These are phyloP conservation scores for Leishmania lainsoni DNA, from an alignment of 208 protist genomes.

Conservation along the genomic window DNA sequence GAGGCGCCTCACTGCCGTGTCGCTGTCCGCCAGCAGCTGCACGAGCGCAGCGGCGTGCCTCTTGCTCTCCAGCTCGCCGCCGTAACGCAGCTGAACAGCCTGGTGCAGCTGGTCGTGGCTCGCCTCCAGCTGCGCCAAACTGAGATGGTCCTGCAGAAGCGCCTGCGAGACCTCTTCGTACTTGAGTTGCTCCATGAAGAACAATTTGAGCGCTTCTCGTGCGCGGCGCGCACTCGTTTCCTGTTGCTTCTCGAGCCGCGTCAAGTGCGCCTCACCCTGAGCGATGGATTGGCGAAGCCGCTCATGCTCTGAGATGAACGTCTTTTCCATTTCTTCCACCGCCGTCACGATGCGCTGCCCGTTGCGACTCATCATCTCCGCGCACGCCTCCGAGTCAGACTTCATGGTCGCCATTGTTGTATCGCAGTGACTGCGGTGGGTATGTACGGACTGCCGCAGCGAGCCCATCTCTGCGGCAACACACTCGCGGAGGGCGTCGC, in stretches of 20 bases:
- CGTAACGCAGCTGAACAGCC: constrained; percentile 37
- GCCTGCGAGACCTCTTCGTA: constrained; percentile 67
- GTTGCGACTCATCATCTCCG: constrained; percentile 36
- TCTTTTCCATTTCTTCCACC: constrained; percentile 40
- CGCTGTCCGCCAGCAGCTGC: constrained; percentile 37
- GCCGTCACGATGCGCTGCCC: constrained; percentile 23
- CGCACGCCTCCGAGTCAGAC: constrained; percentile 40
- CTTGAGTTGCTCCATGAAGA: constrained; percentile 68
- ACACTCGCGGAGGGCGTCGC: constrained; percentile 9
- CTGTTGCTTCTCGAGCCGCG: constrained; percentile 54
- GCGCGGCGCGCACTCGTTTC: constrained; percentile 75
- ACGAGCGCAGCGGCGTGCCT: constrained; percentile 29
- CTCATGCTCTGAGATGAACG: constrained; percentile 31
- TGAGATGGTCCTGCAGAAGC: constrained; percentile 54
- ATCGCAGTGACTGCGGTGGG: constrained; percentile 24
- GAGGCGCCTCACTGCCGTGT: constrained; percentile 38
- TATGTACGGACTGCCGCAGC: constrained; percentile 27
- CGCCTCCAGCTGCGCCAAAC: constrained; percentile 56
- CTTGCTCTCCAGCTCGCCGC: constrained; percentile 31
- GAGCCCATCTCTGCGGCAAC: constrained; percentile 9
- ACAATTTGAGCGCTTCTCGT: constrained; percentile 74
- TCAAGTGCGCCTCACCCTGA: constrained; percentile 33
- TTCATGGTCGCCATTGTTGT: constrained; percentile 38
- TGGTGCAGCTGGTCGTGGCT: constrained; percentile 60
- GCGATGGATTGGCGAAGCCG: constrained; percentile 42